Base-by-base conservation (phyloP, 75 land plant genomes). In the Adiantum capillusveneris region DNA sequence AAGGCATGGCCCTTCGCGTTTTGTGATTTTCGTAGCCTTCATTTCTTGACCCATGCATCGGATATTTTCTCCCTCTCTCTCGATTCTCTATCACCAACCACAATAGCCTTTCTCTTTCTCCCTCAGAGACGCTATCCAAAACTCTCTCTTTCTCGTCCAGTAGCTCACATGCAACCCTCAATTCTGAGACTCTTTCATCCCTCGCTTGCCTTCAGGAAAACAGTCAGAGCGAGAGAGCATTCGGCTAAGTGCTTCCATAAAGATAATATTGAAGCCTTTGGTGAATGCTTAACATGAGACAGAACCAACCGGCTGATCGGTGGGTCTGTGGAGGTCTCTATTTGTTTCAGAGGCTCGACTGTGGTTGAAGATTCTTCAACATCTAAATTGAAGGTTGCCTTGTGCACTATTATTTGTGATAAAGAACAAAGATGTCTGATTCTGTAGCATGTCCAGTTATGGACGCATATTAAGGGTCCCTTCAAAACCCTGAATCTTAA, bases 181-280 rank as follows among this genome's bases (percentile, higher is more conserved):
- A 58, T 28, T 44, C 43, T 49, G 67, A 41, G 89, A 85, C 74
- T 85, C 94, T 65, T 68, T 71, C 29, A 78, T 44, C 27, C 80
- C 88, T 45, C 79, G 75, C 16, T 74, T 53, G 24, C 73, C 74
- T 61, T 85, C 74, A 58, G 94, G 81, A 51, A 82, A 66, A 25
- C 36, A 57, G 14, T 67, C 64, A 52, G 72, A 17, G 29, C 68
- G 67, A 54, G 49, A 57, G 28, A 76, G 56, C 24, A 88, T 55
- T 21, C 59, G 62, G 17, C 66, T 70, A 88, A 55, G 37, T 59
- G 68, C 18, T 74, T 75, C 94, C 94, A 88, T 12, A 85, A 77
- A 45, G 74, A 67, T 45, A 87, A 58, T 25, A 72, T 56, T 24
- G 55, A 56, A 18, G 59, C 52, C 58, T 87, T 81, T 44, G 26